Evolutionary conservation across 176 grass and related monocot genomes (phyloP), one percentile per base, ranked within the genome.

Genomic region (Poa annua): DNA sequence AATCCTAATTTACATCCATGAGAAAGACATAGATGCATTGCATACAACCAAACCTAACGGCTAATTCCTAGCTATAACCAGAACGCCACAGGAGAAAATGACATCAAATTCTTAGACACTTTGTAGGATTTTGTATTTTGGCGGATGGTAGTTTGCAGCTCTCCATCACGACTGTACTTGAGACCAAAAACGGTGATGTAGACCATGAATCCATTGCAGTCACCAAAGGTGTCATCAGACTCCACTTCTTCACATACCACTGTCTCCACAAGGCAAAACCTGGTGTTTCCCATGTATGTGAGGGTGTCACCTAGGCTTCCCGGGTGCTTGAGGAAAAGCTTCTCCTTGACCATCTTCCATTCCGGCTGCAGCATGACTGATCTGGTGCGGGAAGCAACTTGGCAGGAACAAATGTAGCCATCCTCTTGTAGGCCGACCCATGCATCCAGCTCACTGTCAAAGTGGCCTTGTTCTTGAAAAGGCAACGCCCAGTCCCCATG

Each of bases 351-450:
- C 19, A 75, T 64, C 3, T 64, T 29, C 16, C 55, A 75, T 16
- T 63, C 41, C 12, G 56, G 34, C 20, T 21, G 5, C 70, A 8
- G 3, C 3, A 56, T 11, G 11, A 25, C 22, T 13, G 22, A 0
- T 15, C 33, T 22, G 1, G 2, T 57, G 51, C 41, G 19, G 12
- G 7, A 3, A 19, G 70, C 17, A 0, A 74, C 42, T 9, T 49
- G 16, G 42, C 81, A 83, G 55, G 38, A 35, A 15, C 81, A 83
- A 24, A 83, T 74, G 9, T 62, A 17, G 0, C 69, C 81, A 24
- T 74, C 54, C 68, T 9, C 14, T 1, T n/a, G 24, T 16, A 83
- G 53, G 9, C 80, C 80, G 3, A 74, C 80, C 80, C 80, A 83
- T 2, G 80, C 81, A 20, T 84, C 71, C 0, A 84, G 57, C 32